These are phyloP conservation scores for Ustilago cynodontis DNA, from an alignment of 1,284 basidiomycete genomes.

Conservation along the genomic window DNA sequence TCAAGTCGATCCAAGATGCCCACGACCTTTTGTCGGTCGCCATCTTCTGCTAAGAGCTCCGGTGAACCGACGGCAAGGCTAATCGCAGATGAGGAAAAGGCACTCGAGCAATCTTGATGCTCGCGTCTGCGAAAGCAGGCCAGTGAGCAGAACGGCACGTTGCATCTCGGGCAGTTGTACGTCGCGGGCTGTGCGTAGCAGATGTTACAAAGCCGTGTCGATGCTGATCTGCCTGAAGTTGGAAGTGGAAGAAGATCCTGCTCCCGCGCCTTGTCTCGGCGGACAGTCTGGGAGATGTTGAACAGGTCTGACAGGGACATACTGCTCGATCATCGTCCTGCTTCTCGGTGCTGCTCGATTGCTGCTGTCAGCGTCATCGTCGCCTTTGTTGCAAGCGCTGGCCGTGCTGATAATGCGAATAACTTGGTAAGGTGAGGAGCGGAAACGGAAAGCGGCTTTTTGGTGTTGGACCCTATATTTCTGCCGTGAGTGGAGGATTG, in stretches of 20 bases:
- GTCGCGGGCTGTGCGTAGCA: constrained; percentile 45
- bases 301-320: constrained; percentile 55
- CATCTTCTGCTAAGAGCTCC: constrained; percentile 15
- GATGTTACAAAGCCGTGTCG: constrained; percentile 54
- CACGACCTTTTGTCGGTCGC: constrained; percentile 29
- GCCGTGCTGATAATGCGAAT: background rate
- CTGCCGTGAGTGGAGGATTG: background rate
- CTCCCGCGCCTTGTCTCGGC: constrained; percentile 46
- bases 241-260: constrained; percentile 36
- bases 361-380: background rate
- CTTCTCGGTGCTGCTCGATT: background rate
- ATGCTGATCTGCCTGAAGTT: constrained; percentile 15
- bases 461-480: background rate
- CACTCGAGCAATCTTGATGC: constrained; percentile 51
- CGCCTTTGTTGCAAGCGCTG: background rate
- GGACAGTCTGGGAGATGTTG: constrained; percentile 53
- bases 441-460: background rate
- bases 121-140: constrained; percentile 48
- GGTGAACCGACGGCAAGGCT: constrained; percentile 1
- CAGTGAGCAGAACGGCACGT: constrained; percentile 62
- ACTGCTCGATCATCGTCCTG: background rate
- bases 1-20: constrained; percentile 37
- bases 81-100: constrained; percentile 43
- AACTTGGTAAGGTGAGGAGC: background rate
- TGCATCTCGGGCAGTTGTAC: constrained; percentile 64